Base-by-base conservation (phyloP, 495 filamentous ascomycete species). In the Hypoxylon lienhwacheense region DNA sequence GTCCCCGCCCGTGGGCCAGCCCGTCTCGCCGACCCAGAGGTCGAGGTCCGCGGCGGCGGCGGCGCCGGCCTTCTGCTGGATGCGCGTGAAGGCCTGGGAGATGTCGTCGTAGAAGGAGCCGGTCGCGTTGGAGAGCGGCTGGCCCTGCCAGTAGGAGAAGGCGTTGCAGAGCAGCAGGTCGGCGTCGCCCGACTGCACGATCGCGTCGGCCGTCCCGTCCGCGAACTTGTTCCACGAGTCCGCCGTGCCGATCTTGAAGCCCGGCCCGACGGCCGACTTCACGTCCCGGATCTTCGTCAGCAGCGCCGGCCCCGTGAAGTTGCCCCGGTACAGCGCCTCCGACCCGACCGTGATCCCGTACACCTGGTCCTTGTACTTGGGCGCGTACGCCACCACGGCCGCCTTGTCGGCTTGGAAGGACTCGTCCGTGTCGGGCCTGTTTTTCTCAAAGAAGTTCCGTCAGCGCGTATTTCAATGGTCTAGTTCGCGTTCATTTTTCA, bases 91-190 rank as follows among this genome's bases (percentile, higher is more conserved):
- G 8, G 88, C 87, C 69, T 85, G 82, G 59, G 76, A 73, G 64
- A 91, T 82, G 62, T 91, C 88, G 57, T 88, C 80, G 61, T 89
- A 83, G 76, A 89, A 91, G 55, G 80, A 85, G 44, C 78, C 66
- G 24, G 81, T 81, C 24, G 85, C 83, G 63, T 89, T 82, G 56
- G 72, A 69, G 47, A 83, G 78, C 7, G 73, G 69, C 59, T 82
- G 78, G 29, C 80, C 84, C 67, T 92, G 88, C 88, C 88, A 91
- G 79, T 90, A 92, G 24, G 83, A 82, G 65, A 92, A 92, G n/a
- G 85, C 88, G 62, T 92, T 92, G 66, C 79, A 79, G 26, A 92
- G 73, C 35, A 92, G 70, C 42, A 91, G 83, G 57, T 85, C 84
- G 17, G 79, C 81, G 52, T 75, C 77, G 29, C 77, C 74, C 32